Percentiles rank a stretch among this genome's conserved stretches.
phyloP scores from a whole-genome alignment of 306 rosid genomes.

The Geum urbanum region DNA sequence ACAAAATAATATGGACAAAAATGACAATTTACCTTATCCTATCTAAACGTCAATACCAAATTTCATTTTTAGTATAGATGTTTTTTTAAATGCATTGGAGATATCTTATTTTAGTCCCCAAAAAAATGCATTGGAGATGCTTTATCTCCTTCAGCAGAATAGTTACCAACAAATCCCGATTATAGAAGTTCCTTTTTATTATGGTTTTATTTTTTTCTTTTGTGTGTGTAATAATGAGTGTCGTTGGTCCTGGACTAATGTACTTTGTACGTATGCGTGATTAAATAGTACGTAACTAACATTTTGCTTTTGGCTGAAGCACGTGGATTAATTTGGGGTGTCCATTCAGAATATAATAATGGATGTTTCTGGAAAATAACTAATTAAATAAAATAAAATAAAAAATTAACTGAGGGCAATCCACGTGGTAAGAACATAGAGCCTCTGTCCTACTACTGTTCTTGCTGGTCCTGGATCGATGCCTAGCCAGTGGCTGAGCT shows the following conservation, averaged over 20 bases:
- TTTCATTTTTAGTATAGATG: no score
- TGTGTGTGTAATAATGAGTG: not conserved
- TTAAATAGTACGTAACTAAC: not conserved
- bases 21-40: no score
- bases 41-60: no score
- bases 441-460: not conserved
- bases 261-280: not conserved
- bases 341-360: not conserved
- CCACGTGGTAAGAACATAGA: no score
- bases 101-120: no score
- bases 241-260: not conserved
- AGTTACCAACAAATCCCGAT: not conserved
- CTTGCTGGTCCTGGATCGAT: constrained; percentile 13
- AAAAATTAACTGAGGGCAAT: no score
- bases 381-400: no score
- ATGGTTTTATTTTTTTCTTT: not conserved
- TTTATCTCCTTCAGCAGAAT: no score
- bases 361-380: not conserved
- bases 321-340: not conserved
- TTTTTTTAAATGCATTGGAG: no score
- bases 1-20: no score
- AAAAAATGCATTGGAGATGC: no score
- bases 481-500: not conserved
- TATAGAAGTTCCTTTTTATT: not conserved
- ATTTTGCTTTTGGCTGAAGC: not conserved